These are phyloP conservation scores for Mycena sanguinolenta DNA, from an alignment of 768 basidiomycete genomes.

Conservation along the genomic window DNA sequence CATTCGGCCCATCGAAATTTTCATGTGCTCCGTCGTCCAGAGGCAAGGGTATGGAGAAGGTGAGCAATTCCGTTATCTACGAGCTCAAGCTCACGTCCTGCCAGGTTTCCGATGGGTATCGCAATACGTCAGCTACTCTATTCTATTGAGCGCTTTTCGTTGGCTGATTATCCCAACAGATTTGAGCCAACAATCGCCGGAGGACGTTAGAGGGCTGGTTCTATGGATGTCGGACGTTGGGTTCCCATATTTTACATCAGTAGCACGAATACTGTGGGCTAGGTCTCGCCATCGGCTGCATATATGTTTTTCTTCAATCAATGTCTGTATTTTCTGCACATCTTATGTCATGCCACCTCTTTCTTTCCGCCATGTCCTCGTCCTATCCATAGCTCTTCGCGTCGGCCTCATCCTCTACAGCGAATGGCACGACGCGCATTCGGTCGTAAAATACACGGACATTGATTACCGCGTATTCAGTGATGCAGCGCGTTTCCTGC, in stretches of 20 bases:
- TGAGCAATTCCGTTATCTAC: constrained; percentile 44
- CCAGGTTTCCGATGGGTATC: constrained; percentile 95
- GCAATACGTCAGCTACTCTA: constrained; percentile 88
- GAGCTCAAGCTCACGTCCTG: constrained; percentile 14
- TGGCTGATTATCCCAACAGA: constrained; percentile 43
- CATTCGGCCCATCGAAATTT: constrained; percentile 98
- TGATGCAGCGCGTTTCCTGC: constrained; percentile 85
- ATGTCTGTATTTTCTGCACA: too few relatives aligned
- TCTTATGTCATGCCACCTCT: constrained; percentile 37
- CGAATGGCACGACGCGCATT: constrained; percentile 89
- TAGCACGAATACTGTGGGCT: constrained; percentile 18
- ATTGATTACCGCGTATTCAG: constrained; percentile 96
- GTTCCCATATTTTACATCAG: constrained; percentile 26
- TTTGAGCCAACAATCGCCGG: constrained; percentile 45
- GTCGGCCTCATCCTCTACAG: constrained; percentile 84
- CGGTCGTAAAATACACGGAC: constrained; percentile 96
- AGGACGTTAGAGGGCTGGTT: constrained; percentile 17
- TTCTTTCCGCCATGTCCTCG: constrained; percentile 63
- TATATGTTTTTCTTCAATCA: constrained; percentile 16
- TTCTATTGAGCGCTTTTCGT: not conserved
- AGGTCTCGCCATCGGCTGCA: constrained; percentile 4
- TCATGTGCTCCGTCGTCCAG: constrained; percentile 99
- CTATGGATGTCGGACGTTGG: constrained; percentile 9
- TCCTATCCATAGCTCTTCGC: constrained; percentile 70
- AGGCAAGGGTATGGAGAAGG: constrained; percentile 99